Evolutionary conservation across 805 yeast species (phyloP).

Genomic region (Lipomyces japonicus): DNA sequence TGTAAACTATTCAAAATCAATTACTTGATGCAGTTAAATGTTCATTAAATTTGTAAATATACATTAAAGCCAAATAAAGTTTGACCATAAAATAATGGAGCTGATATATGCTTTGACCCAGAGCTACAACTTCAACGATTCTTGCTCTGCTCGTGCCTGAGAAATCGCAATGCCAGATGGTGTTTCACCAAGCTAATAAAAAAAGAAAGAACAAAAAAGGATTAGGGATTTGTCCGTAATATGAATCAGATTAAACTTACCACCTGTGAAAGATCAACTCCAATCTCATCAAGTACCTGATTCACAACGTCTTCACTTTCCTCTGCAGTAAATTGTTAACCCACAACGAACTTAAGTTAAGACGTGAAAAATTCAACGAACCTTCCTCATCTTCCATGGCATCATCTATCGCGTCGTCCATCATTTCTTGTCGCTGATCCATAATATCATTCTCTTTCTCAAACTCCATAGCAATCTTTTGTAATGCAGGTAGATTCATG

Average conservation of each 20-base stretch:
- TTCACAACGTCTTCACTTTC: slow-evolving; percentile 48
- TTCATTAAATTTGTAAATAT: no score
- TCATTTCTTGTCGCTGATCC: slow-evolving; percentile 98
- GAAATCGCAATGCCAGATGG: slow-evolving; percentile 37
- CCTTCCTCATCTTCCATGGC: slow-evolving; percentile 86
- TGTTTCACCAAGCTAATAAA: slow-evolving; percentile 38
- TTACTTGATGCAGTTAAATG: no score
- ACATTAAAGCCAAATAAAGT: not conserved
- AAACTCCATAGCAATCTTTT: slow-evolving; percentile 90
- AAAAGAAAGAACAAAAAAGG: not conserved
- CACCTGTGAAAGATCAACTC: slow-evolving; percentile 66
- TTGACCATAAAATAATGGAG: no score
- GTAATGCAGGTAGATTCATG: slow-evolving; percentile 87
- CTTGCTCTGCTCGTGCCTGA: slow-evolving; percentile 10
- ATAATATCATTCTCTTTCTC: slow-evolving; percentile 90
- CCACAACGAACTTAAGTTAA: not conserved
- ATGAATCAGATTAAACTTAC: slow-evolving; percentile 11
- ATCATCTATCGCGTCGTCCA: slow-evolving; percentile 97
- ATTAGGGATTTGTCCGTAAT: not conserved
- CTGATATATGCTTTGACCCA: no score
- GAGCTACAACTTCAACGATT: slow-evolving; percentile 11
- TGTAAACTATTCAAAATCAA: not conserved
- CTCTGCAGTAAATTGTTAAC: slow-evolving; percentile 11
- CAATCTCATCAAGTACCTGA: slow-evolving; percentile 92
- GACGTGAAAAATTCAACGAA: slow-evolving; percentile 2